phyloP scores from a whole-genome alignment of 176 grass and related monocot genomes.

The Luzula sylvatica region DNA sequence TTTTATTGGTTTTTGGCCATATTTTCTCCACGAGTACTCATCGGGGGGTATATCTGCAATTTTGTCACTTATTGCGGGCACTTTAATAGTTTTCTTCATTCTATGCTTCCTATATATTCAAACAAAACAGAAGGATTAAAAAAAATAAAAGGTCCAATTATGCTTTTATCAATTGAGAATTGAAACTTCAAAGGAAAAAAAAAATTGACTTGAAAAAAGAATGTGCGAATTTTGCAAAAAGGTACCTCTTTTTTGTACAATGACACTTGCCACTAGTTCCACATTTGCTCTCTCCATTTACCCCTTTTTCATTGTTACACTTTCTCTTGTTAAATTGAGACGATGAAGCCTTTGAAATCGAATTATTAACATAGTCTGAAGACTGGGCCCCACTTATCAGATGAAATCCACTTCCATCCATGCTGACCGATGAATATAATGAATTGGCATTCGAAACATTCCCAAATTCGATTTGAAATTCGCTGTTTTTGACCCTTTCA shows the following conservation, averaged over 20 bases:
- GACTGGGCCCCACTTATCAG: slow-evolving; percentile 28
- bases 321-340: slow-evolving; percentile 16
- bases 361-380: slow-evolving; percentile 18
- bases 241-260: slow-evolving; percentile 76
- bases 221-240: slow-evolving; percentile 5
- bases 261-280: slow-evolving; percentile 31
- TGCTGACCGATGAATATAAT: slow-evolving; percentile 29
- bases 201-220: background rate
- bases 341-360: slow-evolving; percentile 1
- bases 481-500: slow-evolving; percentile 18
- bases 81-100: slow-evolving; percentile 69
- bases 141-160: background rate
- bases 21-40: slow-evolving; percentile 90
- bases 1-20: slow-evolving; percentile 97
- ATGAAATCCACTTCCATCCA: slow-evolving; percentile 37
- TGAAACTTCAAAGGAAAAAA: too few relatives aligned
- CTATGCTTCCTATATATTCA: slow-evolving; percentile 52
- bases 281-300: slow-evolving; percentile 31
- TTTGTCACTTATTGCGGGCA: slow-evolving; percentile 79
- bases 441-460: slow-evolving; percentile 19
- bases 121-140: background rate
- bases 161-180: too few relatives aligned
- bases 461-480: slow-evolving; percentile 29
- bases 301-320: slow-evolving; percentile 25
- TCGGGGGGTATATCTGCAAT: slow-evolving; percentile 72